These are phyloP conservation scores for Botrytis byssoidea DNA, from an alignment of 2,329 filamentous ascomycete species.

Conservation along the genomic window DNA sequence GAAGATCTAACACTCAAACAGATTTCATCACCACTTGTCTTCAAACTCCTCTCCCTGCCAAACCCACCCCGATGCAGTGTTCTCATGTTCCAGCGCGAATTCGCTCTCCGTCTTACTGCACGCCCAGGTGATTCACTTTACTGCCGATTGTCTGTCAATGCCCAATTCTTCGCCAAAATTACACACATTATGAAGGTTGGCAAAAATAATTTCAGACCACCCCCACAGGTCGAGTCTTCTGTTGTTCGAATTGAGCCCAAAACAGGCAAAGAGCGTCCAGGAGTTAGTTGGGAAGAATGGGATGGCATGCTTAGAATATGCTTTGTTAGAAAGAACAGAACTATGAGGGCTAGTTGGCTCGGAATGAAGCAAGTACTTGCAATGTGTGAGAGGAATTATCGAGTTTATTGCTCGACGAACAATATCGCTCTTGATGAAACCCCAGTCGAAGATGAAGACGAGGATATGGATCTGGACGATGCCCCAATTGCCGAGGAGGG, in stretches of 20 bases:
- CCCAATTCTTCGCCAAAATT: slow-evolving; percentile 83
- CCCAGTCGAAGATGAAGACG: slow-evolving; percentile 44
- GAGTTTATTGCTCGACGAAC: slow-evolving; percentile 86
- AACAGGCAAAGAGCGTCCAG: slow-evolving; percentile 69
- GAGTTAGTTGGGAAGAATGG: slow-evolving; percentile 93
- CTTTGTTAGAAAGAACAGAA: slow-evolving; percentile 90
- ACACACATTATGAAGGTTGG: slow-evolving; percentile 85
- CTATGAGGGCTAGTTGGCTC: slow-evolving; percentile 76
- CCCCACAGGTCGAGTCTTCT: slow-evolving; percentile 86
- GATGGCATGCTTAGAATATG: slow-evolving; percentile 81
- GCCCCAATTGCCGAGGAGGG: slow-evolving; percentile 45
- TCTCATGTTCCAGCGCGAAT: slow-evolving; percentile 97
- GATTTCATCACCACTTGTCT: slow-evolving; percentile 89
- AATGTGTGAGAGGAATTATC: slow-evolving; percentile 84
- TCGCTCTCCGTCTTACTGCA: slow-evolving; percentile 85
- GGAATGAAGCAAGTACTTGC: slow-evolving; percentile 77
- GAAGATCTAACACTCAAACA: slow-evolving; percentile 38
- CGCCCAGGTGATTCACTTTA: slow-evolving; percentile 86
- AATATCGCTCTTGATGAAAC: slow-evolving; percentile 75
- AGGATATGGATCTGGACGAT: slow-evolving; percentile 49
- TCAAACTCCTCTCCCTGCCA: slow-evolving; percentile 75
- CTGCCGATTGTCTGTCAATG: slow-evolving; percentile 86
- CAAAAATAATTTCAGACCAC: slow-evolving; percentile 94
- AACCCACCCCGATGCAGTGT: slow-evolving; percentile 81
- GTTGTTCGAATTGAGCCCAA: slow-evolving; percentile 91